Base-by-base conservation (phyloP, 495 filamentous ascomycete genomes). In the Aspergillus affinis region DNA sequence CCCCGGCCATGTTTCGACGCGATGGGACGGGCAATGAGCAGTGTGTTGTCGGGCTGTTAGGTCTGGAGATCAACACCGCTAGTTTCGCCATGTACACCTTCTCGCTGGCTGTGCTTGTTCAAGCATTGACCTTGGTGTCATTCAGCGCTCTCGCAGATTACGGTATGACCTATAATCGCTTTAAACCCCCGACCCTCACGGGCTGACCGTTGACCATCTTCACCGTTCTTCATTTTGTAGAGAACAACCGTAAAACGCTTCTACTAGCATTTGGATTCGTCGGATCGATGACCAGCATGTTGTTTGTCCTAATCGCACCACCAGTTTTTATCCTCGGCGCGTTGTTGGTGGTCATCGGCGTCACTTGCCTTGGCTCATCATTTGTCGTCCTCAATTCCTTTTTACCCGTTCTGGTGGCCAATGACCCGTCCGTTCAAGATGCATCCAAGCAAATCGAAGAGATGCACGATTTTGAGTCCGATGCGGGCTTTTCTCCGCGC, bases 211-310 rank as follows among this genome's bases (percentile, higher is more conserved):
- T 65, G 51, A 59, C 51, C 27, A 54, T 32, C 7, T 12, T n/a
- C n/a, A n/a, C 19, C 51, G 18, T 8, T 18, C 13, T 50, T 20
- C 20, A 15, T 52, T n/a, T 1, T 41, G 13, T 41, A 79, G 76
- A 72, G 52, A 72, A 66, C 19, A 78, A 82, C 63, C 69, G 80
- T 55, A 97, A 96, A 74, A 86, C 84, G 15, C 79, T 97, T 4
- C 80, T 97, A 8, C 75, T 97, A 13, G 72, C 73, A 2, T 96
- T 96, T 66, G 92, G 88, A 29, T 89, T 91, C 72, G 73, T 84
- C n/a, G 92, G 92, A 8, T 86, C 90, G 54, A 74, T 83, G 13
- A 83, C 84, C 41, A 92, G 89, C 46, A 97, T 97, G 91, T 78
- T 88, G 3, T 97, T 95, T 69, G 80, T 96, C 32, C 84, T 90